Percentiles rank a stretch among this genome's conserved stretches.
These are phyloP conservation scores for Candida endomychidarum DNA, from an alignment of 805 yeast genomes.

Conservation along the genomic window DNA sequence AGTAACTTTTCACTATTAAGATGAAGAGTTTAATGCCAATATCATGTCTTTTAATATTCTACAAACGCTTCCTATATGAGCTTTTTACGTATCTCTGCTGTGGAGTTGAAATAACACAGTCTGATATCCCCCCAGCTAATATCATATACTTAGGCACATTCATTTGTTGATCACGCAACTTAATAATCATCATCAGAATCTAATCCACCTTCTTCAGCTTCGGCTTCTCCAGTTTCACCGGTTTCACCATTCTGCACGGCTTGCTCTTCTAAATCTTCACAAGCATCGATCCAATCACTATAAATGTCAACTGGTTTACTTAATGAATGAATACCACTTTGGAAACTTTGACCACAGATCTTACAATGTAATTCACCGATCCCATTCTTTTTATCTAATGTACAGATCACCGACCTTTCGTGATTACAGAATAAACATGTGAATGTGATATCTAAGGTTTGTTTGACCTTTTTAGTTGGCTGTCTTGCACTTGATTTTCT, in stretches of 20 bases:
- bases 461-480: slow-evolving; percentile 77
- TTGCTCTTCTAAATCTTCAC: slow-evolving; percentile 75
- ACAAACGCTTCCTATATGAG: neutral
- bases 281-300: slow-evolving; percentile 97
- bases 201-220: slow-evolving; percentile 22
- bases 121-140: neutral
- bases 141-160: no score
- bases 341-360: slow-evolving; percentile 92
- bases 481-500: slow-evolving; percentile 75
- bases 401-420: slow-evolving; percentile 86
- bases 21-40: slow-evolving; percentile 1
- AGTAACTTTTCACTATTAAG: neutral
- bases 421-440: slow-evolving; percentile 95
- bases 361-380: slow-evolving; percentile 86
- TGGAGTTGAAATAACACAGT: no score
- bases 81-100: no score
- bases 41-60: neutral
- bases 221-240: slow-evolving; percentile 9
- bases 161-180: no score
- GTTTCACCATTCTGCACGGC: slow-evolving; percentile 22
- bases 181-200: slow-evolving; percentile 24
- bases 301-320: slow-evolving; percentile 93
- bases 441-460: slow-evolving; percentile 75
- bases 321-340: slow-evolving; percentile 77
- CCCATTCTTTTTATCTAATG: slow-evolving; percentile 80